These are phyloP conservation scores for Pelargonium nanum DNA, from an alignment of 345 rosid genomes.

Conservation along the genomic window DNA sequence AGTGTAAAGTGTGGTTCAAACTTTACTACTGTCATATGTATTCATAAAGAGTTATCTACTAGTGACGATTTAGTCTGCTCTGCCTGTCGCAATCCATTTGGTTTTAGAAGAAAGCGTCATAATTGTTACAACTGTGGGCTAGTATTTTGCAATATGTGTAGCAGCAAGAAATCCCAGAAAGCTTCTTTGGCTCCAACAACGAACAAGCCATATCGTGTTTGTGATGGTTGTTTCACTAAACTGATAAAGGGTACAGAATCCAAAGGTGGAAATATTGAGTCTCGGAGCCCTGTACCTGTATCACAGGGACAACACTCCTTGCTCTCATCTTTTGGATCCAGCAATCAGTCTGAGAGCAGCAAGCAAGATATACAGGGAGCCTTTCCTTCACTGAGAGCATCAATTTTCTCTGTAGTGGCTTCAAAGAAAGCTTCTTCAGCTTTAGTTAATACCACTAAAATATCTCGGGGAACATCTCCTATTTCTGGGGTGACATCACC, in stretches of 20 bases:
- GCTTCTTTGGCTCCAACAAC: constrained; percentile 77
- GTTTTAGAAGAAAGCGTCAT: constrained; percentile 84
- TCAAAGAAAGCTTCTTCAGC: constrained; percentile 27
- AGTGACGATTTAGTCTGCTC: constrained; percentile 66
- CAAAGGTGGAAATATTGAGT: constrained; percentile 32
- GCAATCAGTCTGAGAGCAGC: constrained; percentile 29
- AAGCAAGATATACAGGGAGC: constrained; percentile 6
- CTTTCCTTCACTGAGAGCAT: constrained; percentile 21
- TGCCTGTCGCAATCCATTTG: constrained; percentile 73
- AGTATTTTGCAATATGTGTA: constrained; percentile 78
- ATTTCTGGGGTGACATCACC: constrained; percentile 46
- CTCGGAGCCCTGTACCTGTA: constrained; percentile 25
- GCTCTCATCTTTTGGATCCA: constrained; percentile 39
- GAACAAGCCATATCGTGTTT: constrained; percentile 77
- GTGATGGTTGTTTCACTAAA: constrained; percentile 72
- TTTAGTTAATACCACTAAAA: constrained; percentile 31
- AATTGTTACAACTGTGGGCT: constrained; percentile 92
- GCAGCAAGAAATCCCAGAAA: constrained; percentile 60
- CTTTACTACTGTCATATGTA: constrained; percentile 65
- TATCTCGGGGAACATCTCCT: constrained; percentile 33
- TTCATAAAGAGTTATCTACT: constrained; percentile 56
- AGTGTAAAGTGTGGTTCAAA: constrained; percentile 65
- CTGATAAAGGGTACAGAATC: constrained; percentile 41
- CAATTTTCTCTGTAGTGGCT: constrained; percentile 22
- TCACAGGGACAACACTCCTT: constrained; percentile 29